These are phyloP conservation scores for Carnegiea gigantea DNA, from an alignment of 179 eudicot genomes.

Conservation along the genomic window DNA sequence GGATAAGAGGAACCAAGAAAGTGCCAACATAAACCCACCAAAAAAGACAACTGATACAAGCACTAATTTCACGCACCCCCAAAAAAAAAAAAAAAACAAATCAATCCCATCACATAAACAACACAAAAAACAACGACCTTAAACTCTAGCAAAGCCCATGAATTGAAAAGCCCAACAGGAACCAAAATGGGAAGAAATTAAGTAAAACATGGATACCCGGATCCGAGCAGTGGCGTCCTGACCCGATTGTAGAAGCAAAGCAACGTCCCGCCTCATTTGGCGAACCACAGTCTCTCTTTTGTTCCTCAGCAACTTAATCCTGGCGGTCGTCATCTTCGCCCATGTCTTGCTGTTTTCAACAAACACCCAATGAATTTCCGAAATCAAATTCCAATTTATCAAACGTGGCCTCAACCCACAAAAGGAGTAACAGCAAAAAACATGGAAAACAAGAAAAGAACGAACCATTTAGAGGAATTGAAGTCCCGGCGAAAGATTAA, in stretches of 20 bases:
- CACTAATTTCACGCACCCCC: neutral
- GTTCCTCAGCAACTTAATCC: conserved; percentile 85
- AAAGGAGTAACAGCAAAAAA: neutral
- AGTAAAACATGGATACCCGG: conserved; percentile 40
- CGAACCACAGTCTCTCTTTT: conserved; percentile 71
- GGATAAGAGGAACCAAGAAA: neutral
- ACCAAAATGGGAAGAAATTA: neutral
- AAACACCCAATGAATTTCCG: neutral
- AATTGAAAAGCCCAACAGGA: neutral
- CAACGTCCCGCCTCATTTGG: conserved; percentile 84
- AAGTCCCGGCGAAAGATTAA: conserved; percentile 60
- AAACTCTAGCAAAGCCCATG: conserved; percentile 8
- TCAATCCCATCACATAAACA: neutral
- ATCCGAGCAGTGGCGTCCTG: conserved; percentile 97
- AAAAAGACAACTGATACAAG: neutral
- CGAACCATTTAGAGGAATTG: conserved; percentile 82
- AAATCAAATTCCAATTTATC: neutral
- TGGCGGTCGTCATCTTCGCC: conserved; percentile 81
- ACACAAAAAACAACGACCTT: neutral
- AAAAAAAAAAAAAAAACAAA: neutral
- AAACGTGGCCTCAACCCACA: neutral
- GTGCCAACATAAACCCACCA: neutral
- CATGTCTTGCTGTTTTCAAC: conserved; percentile 61
- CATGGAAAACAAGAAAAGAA: neutral
- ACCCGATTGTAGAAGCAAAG: conserved; percentile 77